Percentiles rank a stretch among this genome's conserved stretches.
Conservation (phyloP, 371 early-diverging fungal species). For the Enterospora canceri region DNA sequence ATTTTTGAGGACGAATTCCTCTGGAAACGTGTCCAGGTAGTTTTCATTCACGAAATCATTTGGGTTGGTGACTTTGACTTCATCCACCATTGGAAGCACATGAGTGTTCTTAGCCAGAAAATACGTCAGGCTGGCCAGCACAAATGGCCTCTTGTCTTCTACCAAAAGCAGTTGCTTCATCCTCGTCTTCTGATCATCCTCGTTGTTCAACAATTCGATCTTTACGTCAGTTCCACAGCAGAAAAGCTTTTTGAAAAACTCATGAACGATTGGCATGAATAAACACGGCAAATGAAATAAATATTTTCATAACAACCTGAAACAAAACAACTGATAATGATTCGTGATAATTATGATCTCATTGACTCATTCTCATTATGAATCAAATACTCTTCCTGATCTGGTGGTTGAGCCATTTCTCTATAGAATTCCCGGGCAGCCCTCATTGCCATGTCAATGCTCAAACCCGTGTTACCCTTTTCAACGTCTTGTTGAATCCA, state of each 20-base stretch:
- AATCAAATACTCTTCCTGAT: not conserved
- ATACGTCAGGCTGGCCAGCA: not conserved
- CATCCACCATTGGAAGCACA: not conserved
- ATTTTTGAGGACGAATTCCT: not conserved
- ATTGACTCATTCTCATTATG: not conserved
- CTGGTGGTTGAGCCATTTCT: constrained; percentile 70
- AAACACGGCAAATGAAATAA: too few species aligned
- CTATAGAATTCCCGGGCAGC: constrained; percentile 80
- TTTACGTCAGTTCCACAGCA: not conserved
- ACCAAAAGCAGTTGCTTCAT: not conserved
- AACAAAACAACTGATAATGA: not conserved
- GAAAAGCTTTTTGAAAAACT: not conserved
- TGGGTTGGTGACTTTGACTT: not conserved
- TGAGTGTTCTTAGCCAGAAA: not conserved
- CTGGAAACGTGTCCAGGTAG: not conserved
- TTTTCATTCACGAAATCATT: not conserved
- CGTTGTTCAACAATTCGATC: not conserved
- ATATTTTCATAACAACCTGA: not conserved
- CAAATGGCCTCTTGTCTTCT: not conserved
- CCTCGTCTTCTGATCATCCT: not conserved
- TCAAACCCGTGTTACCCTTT: constrained; percentile 74
- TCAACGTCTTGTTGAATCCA: constrained; percentile 86
- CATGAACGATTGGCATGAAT: not conserved
- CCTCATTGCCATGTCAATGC: constrained; percentile 89
- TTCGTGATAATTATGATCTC: not conserved